Evolutionary conservation across 768 basidiomycete genomes (phyloP).

Genomic region (Kwoniella newhampshirensis): DNA sequence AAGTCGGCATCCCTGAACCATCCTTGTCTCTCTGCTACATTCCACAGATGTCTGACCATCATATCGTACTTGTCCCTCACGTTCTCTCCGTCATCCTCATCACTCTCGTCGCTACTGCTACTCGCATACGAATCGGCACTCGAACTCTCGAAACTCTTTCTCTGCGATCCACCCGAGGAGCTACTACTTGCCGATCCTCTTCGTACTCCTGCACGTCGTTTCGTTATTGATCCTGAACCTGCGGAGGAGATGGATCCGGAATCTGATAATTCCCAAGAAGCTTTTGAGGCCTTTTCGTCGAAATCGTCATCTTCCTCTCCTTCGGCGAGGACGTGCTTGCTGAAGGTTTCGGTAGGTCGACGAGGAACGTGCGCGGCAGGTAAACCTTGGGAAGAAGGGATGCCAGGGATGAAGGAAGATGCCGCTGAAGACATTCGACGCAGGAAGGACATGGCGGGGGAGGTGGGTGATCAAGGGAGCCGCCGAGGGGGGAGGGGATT

Average conservation of each 20-base stretch:
- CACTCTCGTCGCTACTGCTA: conserved; percentile 22
- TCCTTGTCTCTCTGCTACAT: conserved; percentile 39
- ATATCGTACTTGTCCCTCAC: conserved; percentile 41
- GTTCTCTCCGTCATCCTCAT: conserved; percentile 27
- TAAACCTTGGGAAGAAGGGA: conserved; percentile 27
- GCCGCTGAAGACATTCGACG: conserved; percentile 41
- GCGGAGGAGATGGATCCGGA: conserved; percentile 22
- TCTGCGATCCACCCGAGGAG: conserved; percentile 17
- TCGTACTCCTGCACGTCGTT: not conserved
- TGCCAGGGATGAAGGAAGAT: conserved; percentile 27
- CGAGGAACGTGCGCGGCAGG: conserved; percentile 37
- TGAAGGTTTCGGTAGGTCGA: conserved; percentile 36
- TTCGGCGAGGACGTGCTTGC: conserved; percentile 9
- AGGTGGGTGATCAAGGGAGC: not conserved
- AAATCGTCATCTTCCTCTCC: conserved; percentile 27
- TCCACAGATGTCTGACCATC: conserved; percentile 50
- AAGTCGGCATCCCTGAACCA: conserved; percentile 49
- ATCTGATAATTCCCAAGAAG: conserved; percentile 47
- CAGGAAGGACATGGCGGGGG: conserved; percentile 42
- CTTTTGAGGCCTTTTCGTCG: conserved; percentile 28
- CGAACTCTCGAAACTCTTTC: conserved; percentile 19
- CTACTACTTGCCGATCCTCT: conserved; percentile 3
- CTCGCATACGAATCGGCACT: conserved; percentile 15
- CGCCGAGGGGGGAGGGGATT: too few relatives aligned
- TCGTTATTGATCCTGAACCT: conserved; percentile 10